These are phyloP conservation scores for Dactylellina parvicollis DNA, from an alignment of 2,329 filamentous ascomycete genomes.

Conservation along the genomic window DNA sequence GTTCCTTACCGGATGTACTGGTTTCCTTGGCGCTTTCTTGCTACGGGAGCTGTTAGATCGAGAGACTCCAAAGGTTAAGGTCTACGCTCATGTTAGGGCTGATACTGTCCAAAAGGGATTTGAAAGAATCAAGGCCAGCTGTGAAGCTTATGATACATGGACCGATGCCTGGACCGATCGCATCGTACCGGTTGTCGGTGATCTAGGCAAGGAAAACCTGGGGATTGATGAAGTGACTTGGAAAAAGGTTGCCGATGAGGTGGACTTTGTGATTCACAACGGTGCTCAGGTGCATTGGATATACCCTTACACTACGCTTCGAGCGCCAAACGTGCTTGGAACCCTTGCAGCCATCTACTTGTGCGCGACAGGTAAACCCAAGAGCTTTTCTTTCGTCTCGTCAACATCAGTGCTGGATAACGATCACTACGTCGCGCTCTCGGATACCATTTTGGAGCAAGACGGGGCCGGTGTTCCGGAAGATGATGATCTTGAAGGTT, in stretches of 20 bases:
- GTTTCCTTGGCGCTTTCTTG: constrained; percentile 86
- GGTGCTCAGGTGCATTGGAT: constrained; percentile 86
- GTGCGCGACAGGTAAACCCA: constrained; percentile 79
- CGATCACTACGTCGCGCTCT: constrained; percentile 80
- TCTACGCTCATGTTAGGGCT: constrained; percentile 80
- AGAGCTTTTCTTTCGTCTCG: constrained; percentile 81
- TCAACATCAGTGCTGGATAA: constrained; percentile 86
- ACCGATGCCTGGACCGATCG: constrained; percentile 72
- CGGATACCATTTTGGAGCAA: constrained; percentile 69
- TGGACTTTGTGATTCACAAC: constrained; percentile 82
- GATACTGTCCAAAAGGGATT: constrained; percentile 71
- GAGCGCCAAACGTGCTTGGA: constrained; percentile 79
- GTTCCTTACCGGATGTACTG: constrained; percentile 88
- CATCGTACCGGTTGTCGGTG: constrained; percentile 75
- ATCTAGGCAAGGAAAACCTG: constrained; percentile 76
- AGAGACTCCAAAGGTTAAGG: constrained; percentile 66
- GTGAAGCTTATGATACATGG: constrained; percentile 84
- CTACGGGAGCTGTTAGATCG: constrained; percentile 77
- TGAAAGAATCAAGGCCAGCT: constrained; percentile 73
- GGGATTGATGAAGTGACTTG: constrained; percentile 75
- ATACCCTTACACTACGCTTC: constrained; percentile 76
- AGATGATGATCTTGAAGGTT: constrained; percentile 80
- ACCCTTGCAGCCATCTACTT: constrained; percentile 80
- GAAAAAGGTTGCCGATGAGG: constrained; percentile 72
- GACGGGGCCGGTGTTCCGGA: constrained; percentile 76